phyloP scores from a whole-genome alignment of 192 early-diverging fungal genomes.

The Funneliformis mosseae region DNA sequence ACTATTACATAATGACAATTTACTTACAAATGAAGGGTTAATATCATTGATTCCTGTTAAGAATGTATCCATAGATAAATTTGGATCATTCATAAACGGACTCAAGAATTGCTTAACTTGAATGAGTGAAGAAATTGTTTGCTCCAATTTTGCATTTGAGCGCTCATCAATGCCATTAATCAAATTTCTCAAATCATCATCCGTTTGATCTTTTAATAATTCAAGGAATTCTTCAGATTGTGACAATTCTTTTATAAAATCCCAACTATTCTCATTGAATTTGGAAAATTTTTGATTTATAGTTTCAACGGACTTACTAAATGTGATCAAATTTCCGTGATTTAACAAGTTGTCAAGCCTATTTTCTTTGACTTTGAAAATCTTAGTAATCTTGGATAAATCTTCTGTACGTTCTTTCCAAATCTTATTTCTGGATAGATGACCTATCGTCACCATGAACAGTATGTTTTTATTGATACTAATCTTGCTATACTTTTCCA shows the following conservation, averaged over 20 bases:
- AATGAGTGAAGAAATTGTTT: slow-evolving; percentile 24
- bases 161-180: slow-evolving; percentile 36
- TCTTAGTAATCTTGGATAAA: not conserved
- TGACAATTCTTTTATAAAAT: slow-evolving; percentile 4
- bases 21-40: slow-evolving; percentile 18
- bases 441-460: no score
- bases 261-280: not conserved
- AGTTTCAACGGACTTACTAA: not conserved
- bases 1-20: slow-evolving; percentile 30
- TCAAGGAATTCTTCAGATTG: not conserved
- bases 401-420: no score
- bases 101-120: slow-evolving; percentile 31
- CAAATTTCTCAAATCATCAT: slow-evolving; percentile 33
- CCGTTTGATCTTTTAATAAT: not conserved
- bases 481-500: no score
- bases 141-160: slow-evolving; percentile 29
- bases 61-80: not conserved
- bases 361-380: not conserved
- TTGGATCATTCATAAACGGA: slow-evolving; percentile 21
- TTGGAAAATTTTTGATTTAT: not conserved
- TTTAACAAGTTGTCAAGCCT: not conserved
- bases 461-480: no score
- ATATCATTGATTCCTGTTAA: not conserved
- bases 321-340: not conserved
- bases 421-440: no score